Conservation (phyloP, 805 yeast species). For the Yamadazyma takamatsuzukensis region DNA sequence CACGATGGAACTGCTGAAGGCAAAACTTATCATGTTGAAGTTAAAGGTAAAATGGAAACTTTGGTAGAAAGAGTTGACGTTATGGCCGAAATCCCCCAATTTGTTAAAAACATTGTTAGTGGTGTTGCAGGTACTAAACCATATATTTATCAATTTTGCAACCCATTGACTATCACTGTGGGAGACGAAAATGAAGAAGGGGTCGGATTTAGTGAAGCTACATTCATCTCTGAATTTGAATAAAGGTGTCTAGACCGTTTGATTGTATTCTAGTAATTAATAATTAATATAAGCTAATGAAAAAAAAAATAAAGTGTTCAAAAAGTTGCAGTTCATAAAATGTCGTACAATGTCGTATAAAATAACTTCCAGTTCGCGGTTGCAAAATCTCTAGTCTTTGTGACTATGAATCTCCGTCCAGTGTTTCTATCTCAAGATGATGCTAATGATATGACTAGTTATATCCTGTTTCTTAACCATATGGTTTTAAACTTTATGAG, state of each 20-base stretch:
- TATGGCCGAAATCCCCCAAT: slow-evolving; percentile 93
- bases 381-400: too few relatives aligned
- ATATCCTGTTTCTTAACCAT: too few relatives aligned
- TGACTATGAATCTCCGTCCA: too few relatives aligned
- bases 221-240: slow-evolving; percentile 56
- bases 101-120: slow-evolving; percentile 87
- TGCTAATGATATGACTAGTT: too few relatives aligned
- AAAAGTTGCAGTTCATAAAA: too few relatives aligned
- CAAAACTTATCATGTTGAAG: slow-evolving; percentile 42
- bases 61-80: slow-evolving; percentile 92
- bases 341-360: too few relatives aligned
- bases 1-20: slow-evolving; percentile 40
- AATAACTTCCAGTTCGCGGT: too few relatives aligned
- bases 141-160: slow-evolving; percentile 89
- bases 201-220: slow-evolving; percentile 71
- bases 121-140: slow-evolving; percentile 97
- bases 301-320: too few relatives aligned
- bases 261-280: slow-evolving; percentile 5
- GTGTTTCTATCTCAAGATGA: too few relatives aligned
- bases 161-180: slow-evolving; percentile 50
- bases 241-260: slow-evolving; percentile 2
- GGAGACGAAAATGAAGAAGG: slow-evolving; percentile 54
- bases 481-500: too few relatives aligned
- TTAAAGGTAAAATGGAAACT: slow-evolving; percentile 57
- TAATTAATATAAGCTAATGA: too few relatives aligned